A percentile compares a stretch with the other conserved stretches of the same genome.
Conservation (phyloP, 106 monocot species). For the Alisma plantagoaquatica region DNA sequence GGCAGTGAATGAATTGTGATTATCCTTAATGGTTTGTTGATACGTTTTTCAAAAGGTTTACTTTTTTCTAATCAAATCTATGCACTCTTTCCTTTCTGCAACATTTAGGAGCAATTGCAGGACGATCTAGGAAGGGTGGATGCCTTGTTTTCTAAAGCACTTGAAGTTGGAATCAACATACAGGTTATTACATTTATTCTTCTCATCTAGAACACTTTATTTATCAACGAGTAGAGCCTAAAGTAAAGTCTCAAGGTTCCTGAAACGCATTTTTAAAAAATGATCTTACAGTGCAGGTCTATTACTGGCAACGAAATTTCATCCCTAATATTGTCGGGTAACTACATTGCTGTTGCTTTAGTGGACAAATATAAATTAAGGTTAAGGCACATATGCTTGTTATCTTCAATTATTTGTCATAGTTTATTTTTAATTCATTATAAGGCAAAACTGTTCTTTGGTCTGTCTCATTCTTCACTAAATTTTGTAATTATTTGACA, state of each 20-base stretch:
- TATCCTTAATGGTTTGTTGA: too few species aligned
- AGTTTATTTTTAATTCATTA: neutral
- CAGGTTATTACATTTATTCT: slow-evolving; percentile 21
- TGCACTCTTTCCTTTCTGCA: neutral
- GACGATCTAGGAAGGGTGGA: slow-evolving; percentile 46
- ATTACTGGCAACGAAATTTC: slow-evolving; percentile 56
- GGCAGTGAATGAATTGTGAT: too few species aligned
- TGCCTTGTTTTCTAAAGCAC: slow-evolving; percentile 48
- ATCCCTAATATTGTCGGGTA: slow-evolving; percentile 40
- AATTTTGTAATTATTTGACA: neutral
- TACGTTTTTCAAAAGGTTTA: too few species aligned
- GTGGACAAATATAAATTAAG: slow-evolving; percentile 67
- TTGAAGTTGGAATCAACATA: slow-evolving; percentile 55
- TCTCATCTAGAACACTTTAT: neutral
- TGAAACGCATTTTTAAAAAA: neutral
- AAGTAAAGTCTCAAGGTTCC: neutral
- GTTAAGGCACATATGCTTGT: slow-evolving; percentile 9
- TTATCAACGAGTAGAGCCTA: neutral
- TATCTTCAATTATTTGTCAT: neutral
- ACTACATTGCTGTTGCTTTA: slow-evolving; percentile 58
- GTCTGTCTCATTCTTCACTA: neutral
- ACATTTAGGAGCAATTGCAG: slow-evolving; percentile 52
- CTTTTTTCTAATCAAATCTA: too few species aligned
- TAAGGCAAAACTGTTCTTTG: neutral
- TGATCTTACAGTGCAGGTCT: slow-evolving; percentile 65